Evolutionary conservation across 164 flowering plant species (phyloP).

Genomic region (Magnolia changhungtana): DNA sequence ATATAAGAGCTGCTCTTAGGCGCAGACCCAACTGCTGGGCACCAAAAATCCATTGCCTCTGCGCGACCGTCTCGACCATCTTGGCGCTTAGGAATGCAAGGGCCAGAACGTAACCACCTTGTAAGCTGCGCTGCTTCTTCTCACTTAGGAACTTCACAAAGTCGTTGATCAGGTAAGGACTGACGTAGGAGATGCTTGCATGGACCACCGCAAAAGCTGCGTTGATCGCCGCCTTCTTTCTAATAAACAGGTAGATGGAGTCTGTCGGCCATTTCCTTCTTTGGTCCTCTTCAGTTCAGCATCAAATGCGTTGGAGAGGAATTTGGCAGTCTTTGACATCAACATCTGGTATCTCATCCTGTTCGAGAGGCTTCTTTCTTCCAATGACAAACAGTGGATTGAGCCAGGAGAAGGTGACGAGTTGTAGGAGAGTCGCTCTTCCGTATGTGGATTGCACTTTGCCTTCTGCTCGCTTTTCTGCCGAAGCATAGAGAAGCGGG

Average conservation of each 20-base stretch:
- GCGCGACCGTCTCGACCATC: conserved; percentile 69
- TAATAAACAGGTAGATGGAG: conserved; percentile 45
- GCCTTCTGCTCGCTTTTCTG: conserved; percentile 20
- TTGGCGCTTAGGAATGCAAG: conserved; percentile 73
- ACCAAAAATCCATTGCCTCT: conserved; percentile 97
- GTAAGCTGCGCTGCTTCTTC: conserved; percentile 33
- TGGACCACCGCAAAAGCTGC: conserved; percentile 66
- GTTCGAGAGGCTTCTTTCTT: conserved; percentile 67
- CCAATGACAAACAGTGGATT: conserved; percentile 74
- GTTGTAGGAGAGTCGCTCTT: conserved; percentile 63
- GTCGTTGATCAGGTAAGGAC: conserved; percentile 80
- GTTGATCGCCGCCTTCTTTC: conserved; percentile 79
- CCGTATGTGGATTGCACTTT: conserved; percentile 56
- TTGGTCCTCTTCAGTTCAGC: conserved; percentile 37
- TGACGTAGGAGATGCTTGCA: conserved; percentile 76
- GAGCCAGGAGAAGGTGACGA: conserved; percentile 89
- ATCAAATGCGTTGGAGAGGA: conserved; percentile 43
- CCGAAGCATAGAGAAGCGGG: conserved; percentile 53
- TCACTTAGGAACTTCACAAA: conserved; percentile 56
- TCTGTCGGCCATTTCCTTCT: conserved; percentile 38
- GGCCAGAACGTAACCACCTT: conserved; percentile 68
- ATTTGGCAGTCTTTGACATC: conserved; percentile 62
- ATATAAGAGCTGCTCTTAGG: conserved; percentile 71
- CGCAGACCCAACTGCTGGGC: conserved; percentile 88
- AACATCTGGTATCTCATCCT: conserved; percentile 72